These are phyloP conservation scores for Acrodontium crateriforme DNA, from an alignment of 2,329 filamentous ascomycete genomes.

Conservation along the genomic window DNA sequence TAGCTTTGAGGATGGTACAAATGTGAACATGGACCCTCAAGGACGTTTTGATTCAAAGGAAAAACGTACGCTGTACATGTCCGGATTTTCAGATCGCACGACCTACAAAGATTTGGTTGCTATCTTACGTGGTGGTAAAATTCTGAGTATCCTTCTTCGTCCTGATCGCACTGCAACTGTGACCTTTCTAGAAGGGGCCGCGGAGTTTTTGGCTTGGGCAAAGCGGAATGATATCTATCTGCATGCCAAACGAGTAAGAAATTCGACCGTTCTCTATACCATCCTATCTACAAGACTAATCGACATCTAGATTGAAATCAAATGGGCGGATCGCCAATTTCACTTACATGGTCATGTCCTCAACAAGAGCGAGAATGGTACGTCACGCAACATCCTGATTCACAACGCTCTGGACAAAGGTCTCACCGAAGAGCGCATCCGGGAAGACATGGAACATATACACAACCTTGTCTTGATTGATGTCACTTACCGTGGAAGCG, in stretches of 20 bases:
- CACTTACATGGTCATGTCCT: conserved; percentile 48
- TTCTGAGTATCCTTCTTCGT: conserved; percentile 56
- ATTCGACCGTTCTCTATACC: too few relatives aligned
- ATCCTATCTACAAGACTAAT: not conserved
- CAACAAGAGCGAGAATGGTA: conserved; percentile 50
- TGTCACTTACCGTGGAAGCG: conserved; percentile 43
- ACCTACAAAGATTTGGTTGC: conserved; percentile 53
- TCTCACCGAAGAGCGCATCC: conserved; percentile 50
- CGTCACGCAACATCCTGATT: conserved; percentile 62
- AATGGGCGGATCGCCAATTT: conserved; percentile 61
- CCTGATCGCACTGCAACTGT: conserved; percentile 49
- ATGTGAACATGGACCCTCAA: too few relatives aligned
- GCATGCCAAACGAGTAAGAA: conserved; percentile 51
- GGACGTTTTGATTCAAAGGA: too few relatives aligned
- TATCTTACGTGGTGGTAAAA: conserved; percentile 52
- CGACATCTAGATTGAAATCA: conserved; percentile 44
- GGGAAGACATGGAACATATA: conserved; percentile 68
- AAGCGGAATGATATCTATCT: conserved; percentile 56
- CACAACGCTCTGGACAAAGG: conserved; percentile 36
- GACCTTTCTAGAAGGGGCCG: conserved; percentile 53
- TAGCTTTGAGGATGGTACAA: not conserved
- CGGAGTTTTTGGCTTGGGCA: conserved; percentile 51
- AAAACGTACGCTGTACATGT: conserved; percentile 45
- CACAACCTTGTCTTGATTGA: conserved; percentile 61
- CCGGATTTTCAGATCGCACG: conserved; percentile 46